Evolutionary conservation across 805 yeast genomes (phyloP).

Genomic region (Clavispora fructus): DNA sequence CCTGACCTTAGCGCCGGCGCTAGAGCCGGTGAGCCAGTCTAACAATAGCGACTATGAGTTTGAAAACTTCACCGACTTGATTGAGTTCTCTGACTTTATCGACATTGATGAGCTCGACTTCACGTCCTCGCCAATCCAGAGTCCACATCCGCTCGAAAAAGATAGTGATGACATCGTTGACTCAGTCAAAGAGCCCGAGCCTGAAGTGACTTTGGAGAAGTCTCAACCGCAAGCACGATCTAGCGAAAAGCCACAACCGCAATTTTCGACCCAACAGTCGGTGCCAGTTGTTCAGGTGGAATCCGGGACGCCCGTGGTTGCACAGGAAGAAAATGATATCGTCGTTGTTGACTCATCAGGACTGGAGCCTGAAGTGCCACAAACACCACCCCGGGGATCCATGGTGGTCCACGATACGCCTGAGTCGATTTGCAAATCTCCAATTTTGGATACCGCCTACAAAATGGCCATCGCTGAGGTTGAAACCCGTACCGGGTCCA

Average conservation of each 20-base stretch:
- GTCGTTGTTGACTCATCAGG: not conserved
- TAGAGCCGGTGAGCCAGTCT: not conserved
- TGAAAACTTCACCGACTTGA: conserved; percentile 25
- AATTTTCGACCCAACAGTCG: too few relatives aligned
- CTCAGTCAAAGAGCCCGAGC: not conserved
- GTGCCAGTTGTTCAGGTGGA: not conserved
- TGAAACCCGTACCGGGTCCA: not conserved
- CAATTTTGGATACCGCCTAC: conserved; percentile 7
- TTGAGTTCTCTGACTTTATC: conserved; percentile 38
- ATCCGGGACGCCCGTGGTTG: not conserved
- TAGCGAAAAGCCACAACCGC: too few relatives aligned
- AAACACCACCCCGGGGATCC: not conserved
- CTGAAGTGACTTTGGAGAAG: not conserved
- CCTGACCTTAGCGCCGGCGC: not conserved
- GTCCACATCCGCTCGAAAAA: not conserved
- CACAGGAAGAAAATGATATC: too few relatives aligned
- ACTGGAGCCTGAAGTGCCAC: not conserved
- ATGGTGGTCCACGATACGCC: not conserved
- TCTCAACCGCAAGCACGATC: not conserved
- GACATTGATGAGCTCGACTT: conserved; percentile 35
- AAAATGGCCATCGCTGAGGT: conserved; percentile 8
- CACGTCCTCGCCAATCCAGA: conserved; percentile 14
- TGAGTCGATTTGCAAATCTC: not conserved
- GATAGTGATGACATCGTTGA: not conserved
- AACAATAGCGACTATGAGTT: conserved; percentile 6